phyloP scores from a whole-genome alignment of 306 rosid species.

The Malus sieversii region DNA sequence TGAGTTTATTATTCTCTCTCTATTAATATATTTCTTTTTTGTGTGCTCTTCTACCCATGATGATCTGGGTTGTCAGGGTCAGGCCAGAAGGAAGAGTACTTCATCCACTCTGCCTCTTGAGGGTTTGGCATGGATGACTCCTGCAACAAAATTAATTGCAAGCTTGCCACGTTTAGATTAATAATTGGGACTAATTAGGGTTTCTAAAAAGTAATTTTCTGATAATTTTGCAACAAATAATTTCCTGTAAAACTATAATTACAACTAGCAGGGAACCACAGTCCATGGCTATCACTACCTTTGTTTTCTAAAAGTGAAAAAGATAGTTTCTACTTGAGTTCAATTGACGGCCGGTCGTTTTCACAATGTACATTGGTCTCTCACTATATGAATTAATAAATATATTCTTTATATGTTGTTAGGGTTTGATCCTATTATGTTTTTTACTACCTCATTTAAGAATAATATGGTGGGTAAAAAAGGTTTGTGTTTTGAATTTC shows the following conservation, averaged over 20 bases:
- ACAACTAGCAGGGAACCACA: not conserved
- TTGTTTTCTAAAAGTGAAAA: not conserved
- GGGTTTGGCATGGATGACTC: slow-evolving; percentile 63
- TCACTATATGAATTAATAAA: not conserved
- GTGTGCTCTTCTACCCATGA: slow-evolving; percentile 28
- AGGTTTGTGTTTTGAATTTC: slow-evolving; percentile 2
- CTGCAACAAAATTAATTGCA: slow-evolving; percentile 32
- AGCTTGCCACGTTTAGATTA: not conserved
- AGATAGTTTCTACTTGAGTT: not conserved
- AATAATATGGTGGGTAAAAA: not conserved
- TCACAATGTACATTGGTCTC: not conserved
- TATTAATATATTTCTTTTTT: not conserved
- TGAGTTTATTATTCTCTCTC: slow-evolving; percentile 1
- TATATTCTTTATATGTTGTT: not conserved
- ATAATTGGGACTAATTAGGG: slow-evolving; percentile 1
- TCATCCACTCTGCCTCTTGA: slow-evolving; percentile 94
- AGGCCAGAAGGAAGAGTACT: slow-evolving; percentile 89
- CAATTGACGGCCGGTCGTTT: not conserved
- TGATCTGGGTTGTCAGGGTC: slow-evolving; percentile 81
- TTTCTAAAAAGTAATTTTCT: not conserved
- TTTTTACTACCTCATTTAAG: not conserved
- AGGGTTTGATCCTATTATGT: not conserved
- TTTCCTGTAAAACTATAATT: not conserved
- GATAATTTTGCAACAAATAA: not conserved
- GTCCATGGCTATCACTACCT: not conserved